These are phyloP conservation scores for Elsinoe arachidis DNA, from an alignment of 2,329 filamentous ascomycete genomes.

Conservation along the genomic window DNA sequence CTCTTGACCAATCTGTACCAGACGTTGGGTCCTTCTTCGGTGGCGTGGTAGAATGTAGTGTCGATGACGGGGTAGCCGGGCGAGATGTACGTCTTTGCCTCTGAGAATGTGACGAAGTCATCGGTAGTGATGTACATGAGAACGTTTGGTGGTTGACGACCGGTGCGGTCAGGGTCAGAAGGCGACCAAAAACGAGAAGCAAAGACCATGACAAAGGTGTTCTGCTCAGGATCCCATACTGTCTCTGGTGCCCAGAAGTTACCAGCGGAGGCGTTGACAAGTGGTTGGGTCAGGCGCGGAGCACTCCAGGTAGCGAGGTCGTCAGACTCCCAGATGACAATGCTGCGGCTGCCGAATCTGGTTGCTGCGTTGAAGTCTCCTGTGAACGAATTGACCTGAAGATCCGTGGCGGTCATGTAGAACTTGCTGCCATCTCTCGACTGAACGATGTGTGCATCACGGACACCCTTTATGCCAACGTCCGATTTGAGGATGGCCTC, in stretches of 20 bases:
- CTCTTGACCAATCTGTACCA: conserved; percentile 19
- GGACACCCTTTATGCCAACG: conserved; percentile 17
- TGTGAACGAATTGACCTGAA: conserved; percentile 20
- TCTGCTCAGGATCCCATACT: conserved; percentile 14
- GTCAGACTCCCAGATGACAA: conserved; percentile 18
- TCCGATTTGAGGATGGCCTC: conserved; percentile 16
- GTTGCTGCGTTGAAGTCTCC: conserved; percentile 21
- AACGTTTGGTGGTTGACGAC: conserved; percentile 16
- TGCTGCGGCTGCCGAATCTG: conserved; percentile 18
- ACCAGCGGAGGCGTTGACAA: conserved; percentile 16
- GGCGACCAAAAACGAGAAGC: conserved; percentile 16
- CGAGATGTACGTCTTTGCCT: conserved; percentile 17
- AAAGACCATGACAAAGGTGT: conserved; percentile 16
- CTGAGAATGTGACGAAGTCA: conserved; percentile 17
- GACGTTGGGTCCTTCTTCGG: conserved; percentile 15
- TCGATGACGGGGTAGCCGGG: conserved; percentile 19
- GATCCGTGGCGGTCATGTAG: conserved; percentile 19
- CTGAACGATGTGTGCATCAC: conserved; percentile 16
- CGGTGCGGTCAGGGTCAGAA: conserved; percentile 9
- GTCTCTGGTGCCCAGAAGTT: conserved; percentile 18
- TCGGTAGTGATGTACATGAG: conserved; percentile 18
- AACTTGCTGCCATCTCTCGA: conserved; percentile 16
- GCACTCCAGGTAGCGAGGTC: conserved; percentile 15
- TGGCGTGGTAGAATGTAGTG: conserved; percentile 16
- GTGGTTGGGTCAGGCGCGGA: conserved; percentile 10